Conservation (phyloP, 768 basidiomycete species). For the Suillus discolor region DNA sequence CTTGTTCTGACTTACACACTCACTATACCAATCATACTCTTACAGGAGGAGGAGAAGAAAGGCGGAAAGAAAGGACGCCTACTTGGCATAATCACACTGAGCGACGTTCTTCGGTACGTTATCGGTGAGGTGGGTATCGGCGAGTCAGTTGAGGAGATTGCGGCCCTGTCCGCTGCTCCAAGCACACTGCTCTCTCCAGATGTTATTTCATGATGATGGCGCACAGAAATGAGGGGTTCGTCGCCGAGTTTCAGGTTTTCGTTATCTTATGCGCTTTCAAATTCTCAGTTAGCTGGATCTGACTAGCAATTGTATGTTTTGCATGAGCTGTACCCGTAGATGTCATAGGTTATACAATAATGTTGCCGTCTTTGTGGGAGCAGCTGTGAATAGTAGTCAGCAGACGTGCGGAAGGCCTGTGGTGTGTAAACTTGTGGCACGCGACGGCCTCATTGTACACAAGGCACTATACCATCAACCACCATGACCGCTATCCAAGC, state of each 20-base stretch:
- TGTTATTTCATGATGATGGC: conserved; percentile 17
- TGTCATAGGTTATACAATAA: conserved; percentile 8
- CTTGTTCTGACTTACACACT: neutral
- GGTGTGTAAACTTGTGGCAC: neutral
- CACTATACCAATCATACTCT: conserved; percentile 6
- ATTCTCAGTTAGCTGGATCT: conserved; percentile 8
- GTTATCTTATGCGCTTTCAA: conserved; percentile 6
- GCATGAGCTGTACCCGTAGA: conserved; percentile 9
- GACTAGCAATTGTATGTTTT: conserved; percentile 10
- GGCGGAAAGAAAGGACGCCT: conserved; percentile 85
- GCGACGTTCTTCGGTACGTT: conserved; percentile 85
- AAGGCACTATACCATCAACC: conserved; percentile 9
- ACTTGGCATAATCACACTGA: conserved; percentile 84
- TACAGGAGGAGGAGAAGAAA: conserved; percentile 75
- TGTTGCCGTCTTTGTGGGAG: neutral
- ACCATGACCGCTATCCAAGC: conserved; percentile 77
- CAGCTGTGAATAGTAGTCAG: neutral
- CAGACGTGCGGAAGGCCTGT: neutral
- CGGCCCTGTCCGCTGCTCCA: conserved; percentile 6
- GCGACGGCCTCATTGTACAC: neutral
- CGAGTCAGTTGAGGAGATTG: conserved; percentile 38
- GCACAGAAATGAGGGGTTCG: neutral
- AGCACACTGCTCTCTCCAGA: conserved; percentile 22
- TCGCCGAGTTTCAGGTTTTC: neutral
- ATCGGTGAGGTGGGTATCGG: conserved; percentile 65